Conservation (phyloP, 2,329 filamentous ascomycete species). For the Elsinoe ampelina region DNA sequence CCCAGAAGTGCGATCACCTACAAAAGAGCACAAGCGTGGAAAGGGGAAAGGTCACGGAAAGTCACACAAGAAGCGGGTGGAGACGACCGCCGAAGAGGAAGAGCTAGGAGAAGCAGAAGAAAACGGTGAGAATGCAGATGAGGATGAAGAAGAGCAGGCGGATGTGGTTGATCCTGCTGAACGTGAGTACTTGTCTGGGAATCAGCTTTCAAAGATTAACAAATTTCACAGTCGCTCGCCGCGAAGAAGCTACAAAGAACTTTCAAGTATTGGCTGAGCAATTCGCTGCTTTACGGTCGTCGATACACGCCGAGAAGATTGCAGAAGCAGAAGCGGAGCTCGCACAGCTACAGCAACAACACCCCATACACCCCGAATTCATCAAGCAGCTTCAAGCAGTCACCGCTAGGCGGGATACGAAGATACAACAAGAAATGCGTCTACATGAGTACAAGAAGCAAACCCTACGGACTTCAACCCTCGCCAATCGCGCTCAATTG, state of each 20-base stretch:
- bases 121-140: slow-evolving; percentile 35
- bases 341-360: slow-evolving; percentile 48
- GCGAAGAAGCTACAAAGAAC: slow-evolving; percentile 39
- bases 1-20: slow-evolving; percentile 1
- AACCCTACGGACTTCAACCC: slow-evolving; percentile 62
- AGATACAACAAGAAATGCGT: slow-evolving; percentile 64
- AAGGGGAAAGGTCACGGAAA: slow-evolving; percentile 13
- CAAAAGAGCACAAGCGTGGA: slow-evolving; percentile 25
- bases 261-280: slow-evolving; percentile 74
- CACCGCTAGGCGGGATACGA: slow-evolving; percentile 71
- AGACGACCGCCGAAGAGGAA: slow-evolving; percentile 1
- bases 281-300: slow-evolving; percentile 76
- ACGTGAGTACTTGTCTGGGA: slow-evolving; percentile 9
- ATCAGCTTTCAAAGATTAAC: slow-evolving; percentile 17
- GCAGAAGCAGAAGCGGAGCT: slow-evolving; percentile 65
- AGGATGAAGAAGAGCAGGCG: slow-evolving; percentile 23
- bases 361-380: slow-evolving; percentile 76
- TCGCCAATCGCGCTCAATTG: slow-evolving; percentile 75
- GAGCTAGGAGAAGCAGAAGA: slow-evolving; percentile 29
- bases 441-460: slow-evolving; percentile 65
- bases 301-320: slow-evolving; percentile 81
- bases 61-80: slow-evolving; percentile 7
- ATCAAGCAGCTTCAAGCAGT: slow-evolving; percentile 83
- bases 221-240: slow-evolving; percentile 30
- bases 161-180: slow-evolving; percentile 28